Conservation (phyloP, 2,329 filamentous ascomycete species). For the Fusarium caatingaense region DNA sequence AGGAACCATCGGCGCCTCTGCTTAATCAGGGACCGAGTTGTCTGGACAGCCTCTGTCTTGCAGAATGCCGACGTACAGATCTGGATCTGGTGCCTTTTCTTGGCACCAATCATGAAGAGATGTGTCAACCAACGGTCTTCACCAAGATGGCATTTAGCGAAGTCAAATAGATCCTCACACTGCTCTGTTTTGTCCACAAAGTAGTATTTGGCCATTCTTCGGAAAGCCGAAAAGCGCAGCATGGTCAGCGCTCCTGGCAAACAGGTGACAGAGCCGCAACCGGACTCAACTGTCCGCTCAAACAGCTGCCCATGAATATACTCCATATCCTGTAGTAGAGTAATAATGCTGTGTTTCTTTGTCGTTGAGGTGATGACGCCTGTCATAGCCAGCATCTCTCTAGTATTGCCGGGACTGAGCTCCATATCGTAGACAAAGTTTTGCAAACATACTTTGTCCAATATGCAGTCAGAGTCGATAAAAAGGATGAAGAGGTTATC, state of each 20-base stretch:
- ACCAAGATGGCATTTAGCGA: slow-evolving; percentile 92
- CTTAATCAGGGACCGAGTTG: slow-evolving; percentile 85
- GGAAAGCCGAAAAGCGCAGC: slow-evolving; percentile 93
- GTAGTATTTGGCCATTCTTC: slow-evolving; percentile 97
- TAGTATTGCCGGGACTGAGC: slow-evolving; percentile 89
- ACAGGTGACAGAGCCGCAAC: slow-evolving; percentile 93
- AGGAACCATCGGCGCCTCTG: slow-evolving; percentile 97
- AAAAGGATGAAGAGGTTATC: slow-evolving; percentile 96
- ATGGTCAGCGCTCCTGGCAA: slow-evolving; percentile 95
- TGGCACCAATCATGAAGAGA: slow-evolving; percentile 97
- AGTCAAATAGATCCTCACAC: slow-evolving; percentile 96
- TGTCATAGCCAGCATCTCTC: slow-evolving; percentile 97
- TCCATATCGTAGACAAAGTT: slow-evolving; percentile 99
- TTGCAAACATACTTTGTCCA: slow-evolving; percentile 90
- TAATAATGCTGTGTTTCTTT: slow-evolving; percentile 87
- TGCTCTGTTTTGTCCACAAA: slow-evolving; percentile 97
- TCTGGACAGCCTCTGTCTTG: slow-evolving; percentile 97
- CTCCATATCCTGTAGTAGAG: slow-evolving; percentile 96
- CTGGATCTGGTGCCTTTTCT: slow-evolving; percentile 93
- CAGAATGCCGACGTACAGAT: slow-evolving; percentile 98
- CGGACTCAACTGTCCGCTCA: slow-evolving; percentile 94
- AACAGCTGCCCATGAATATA: slow-evolving; percentile 98
- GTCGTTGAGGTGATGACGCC: slow-evolving; percentile 97
- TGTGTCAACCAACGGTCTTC: slow-evolving; percentile 98
- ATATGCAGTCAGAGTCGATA: slow-evolving; percentile 96